Conservation (phyloP, 805 yeast species). For the Tetrapisispora phaffii region DNA sequence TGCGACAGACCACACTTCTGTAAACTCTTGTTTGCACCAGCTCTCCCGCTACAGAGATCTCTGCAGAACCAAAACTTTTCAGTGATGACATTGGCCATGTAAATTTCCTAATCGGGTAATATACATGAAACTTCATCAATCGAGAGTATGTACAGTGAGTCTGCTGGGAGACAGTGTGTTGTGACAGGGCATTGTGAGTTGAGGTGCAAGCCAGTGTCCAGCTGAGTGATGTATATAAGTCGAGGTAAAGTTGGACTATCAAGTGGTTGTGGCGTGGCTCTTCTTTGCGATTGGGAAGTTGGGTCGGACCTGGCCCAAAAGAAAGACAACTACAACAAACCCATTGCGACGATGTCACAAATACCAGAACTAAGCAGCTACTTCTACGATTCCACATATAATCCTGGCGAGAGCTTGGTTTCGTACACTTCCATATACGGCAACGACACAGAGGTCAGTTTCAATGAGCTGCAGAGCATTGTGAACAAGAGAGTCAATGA, state of each 20-base stretch:
- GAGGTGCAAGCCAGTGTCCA: background rate
- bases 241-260: too few species aligned
- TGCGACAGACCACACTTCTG: too few species aligned
- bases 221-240: background rate
- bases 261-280: too few species aligned
- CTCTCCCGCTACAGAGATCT: too few species aligned
- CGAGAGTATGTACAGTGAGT: background rate
- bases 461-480: constrained; percentile 35
- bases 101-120: constrained; percentile 3
- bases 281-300: too few species aligned
- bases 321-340: too few species aligned
- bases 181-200: background rate
- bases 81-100: background rate
- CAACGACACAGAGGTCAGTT: constrained; percentile 26
- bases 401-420: constrained; percentile 22
- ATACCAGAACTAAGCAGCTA: constrained; percentile 9
- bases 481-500: constrained; percentile 29
- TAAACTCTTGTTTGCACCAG: too few species aligned
- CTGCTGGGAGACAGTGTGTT: background rate
- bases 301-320: too few species aligned
- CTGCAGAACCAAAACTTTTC: background rate
- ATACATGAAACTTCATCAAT: constrained; percentile 14
- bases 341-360: background rate
- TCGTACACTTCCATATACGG: constrained; percentile 39
- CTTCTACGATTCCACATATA: constrained; percentile 17